Evolutionary conservation across 495 filamentous ascomycete genomes (phyloP).

Genomic region (Penicillium ochrochloron): DNA sequence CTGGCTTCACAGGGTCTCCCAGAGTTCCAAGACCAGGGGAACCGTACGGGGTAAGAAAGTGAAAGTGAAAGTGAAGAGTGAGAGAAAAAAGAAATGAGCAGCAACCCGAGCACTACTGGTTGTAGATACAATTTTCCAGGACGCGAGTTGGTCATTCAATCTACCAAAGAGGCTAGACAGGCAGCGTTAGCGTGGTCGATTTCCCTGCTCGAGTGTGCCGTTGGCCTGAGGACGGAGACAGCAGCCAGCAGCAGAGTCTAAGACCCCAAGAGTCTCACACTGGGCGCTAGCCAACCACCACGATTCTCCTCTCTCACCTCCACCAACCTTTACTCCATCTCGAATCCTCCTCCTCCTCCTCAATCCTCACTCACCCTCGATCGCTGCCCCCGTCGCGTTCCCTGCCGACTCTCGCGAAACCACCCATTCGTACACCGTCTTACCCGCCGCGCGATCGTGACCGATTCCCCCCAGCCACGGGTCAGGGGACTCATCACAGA

Average conservation of each 20-base stretch:
- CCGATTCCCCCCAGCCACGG: conserved; percentile 31
- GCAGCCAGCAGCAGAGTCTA: neutral
- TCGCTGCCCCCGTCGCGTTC: neutral
- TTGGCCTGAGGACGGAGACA: conserved; percentile 14
- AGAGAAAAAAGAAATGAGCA: neutral
- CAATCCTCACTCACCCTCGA: neutral
- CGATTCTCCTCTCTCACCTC: neutral
- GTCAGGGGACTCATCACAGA: conserved; percentile 35
- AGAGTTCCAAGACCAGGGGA: neutral
- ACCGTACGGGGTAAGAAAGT: neutral
- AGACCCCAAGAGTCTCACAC: neutral
- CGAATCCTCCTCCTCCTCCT: neutral
- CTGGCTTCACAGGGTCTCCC: neutral
- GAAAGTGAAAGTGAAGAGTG: neutral
- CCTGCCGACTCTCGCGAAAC: neutral
- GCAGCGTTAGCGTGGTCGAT: conserved; percentile 22
- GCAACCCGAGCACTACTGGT: neutral
- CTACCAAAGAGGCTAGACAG: neutral
- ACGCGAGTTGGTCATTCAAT: neutral
- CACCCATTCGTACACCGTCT: neutral
- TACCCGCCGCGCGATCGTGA: conserved; percentile 27
- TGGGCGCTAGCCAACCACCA: neutral
- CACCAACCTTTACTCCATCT: neutral
- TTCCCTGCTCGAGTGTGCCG: conserved; percentile 19
- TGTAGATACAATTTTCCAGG: neutral